These are phyloP conservation scores for Antrodiella citrinella DNA, from an alignment of 768 basidiomycete genomes.

Conservation along the genomic window DNA sequence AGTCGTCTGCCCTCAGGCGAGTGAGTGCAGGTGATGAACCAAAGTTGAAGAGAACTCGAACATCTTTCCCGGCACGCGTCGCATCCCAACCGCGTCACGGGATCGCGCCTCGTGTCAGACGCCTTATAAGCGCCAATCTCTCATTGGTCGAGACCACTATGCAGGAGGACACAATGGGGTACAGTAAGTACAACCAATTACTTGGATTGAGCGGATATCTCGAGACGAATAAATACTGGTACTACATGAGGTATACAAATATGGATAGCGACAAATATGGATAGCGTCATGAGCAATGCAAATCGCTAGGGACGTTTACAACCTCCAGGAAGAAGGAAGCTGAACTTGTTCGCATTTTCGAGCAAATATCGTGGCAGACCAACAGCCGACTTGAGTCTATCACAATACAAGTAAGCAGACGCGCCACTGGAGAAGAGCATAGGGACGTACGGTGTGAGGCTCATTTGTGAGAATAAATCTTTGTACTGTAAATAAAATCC, in stretches of 20 bases:
- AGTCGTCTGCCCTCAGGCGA: background rate
- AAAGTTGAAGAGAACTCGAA: background rate
- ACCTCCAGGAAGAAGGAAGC: constrained; percentile 48
- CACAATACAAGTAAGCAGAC: constrained; percentile 13
- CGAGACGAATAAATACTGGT: no score
- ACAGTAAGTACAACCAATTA: no score
- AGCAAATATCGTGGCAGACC: constrained; percentile 45
- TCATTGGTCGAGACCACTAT: no score
- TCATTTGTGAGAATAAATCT: constrained; percentile 45
- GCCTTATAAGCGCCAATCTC: background rate
- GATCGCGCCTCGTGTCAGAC: background rate
- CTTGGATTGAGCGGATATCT: no score
- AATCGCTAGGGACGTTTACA: constrained; percentile 27
- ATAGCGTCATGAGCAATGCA: no score
- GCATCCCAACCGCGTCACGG: background rate
- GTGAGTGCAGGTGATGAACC: background rate
- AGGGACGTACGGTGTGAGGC: constrained; percentile 38
- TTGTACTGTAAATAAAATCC: constrained; percentile 30
- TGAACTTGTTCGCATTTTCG: constrained; percentile 40
- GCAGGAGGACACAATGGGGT: no score
- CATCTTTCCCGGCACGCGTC: background rate
- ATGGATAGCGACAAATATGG: no score
- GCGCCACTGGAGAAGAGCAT: background rate
- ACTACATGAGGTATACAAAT: no score
- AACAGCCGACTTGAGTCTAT: constrained; percentile 34